Evolutionary conservation across 495 filamentous ascomycete species (phyloP).

Genomic region (Amorphotheca resinae): DNA sequence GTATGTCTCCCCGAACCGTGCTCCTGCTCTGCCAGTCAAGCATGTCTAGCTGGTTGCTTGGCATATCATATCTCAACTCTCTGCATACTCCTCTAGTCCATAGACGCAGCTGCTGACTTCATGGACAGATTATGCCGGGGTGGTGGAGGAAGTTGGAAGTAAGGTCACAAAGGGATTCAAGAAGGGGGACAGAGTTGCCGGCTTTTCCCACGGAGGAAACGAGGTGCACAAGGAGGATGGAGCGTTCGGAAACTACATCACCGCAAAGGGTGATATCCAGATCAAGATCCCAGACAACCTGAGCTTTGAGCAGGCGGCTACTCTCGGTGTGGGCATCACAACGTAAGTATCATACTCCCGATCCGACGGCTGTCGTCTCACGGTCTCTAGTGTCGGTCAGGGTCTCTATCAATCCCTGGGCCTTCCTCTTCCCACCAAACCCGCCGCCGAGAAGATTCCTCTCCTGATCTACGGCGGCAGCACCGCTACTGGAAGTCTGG

Average conservation of each 20-base stretch:
- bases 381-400: slow-evolving; percentile 26
- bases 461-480: slow-evolving; percentile 42
- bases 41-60: too few species aligned
- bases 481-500: slow-evolving; percentile 44
- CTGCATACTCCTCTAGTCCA: too few species aligned
- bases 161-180: slow-evolving; percentile 14
- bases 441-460: slow-evolving; percentile 4
- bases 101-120: neutral
- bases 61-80: too few species aligned
- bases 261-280: slow-evolving; percentile 26
- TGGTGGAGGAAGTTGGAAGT: slow-evolving; percentile 25
- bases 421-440: slow-evolving; percentile 26
- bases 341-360: slow-evolving; percentile 22
- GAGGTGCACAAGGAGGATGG: slow-evolving; percentile 14
- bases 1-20: too few species aligned
- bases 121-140: slow-evolving; percentile 30
- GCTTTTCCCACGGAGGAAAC: slow-evolving; percentile 15
- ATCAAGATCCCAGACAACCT: slow-evolving; percentile 37
- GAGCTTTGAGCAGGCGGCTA: slow-evolving; percentile 35
- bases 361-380: neutral
- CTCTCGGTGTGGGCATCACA: slow-evolving; percentile 43
- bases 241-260: slow-evolving; percentile 26
- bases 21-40: too few species aligned
- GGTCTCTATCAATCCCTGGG: slow-evolving; percentile 36
- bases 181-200: slow-evolving; percentile 16